These are phyloP conservation scores for Paecilomyces sp. DNA, from an alignment of 2,329 filamentous ascomycete genomes.

Conservation along the genomic window DNA sequence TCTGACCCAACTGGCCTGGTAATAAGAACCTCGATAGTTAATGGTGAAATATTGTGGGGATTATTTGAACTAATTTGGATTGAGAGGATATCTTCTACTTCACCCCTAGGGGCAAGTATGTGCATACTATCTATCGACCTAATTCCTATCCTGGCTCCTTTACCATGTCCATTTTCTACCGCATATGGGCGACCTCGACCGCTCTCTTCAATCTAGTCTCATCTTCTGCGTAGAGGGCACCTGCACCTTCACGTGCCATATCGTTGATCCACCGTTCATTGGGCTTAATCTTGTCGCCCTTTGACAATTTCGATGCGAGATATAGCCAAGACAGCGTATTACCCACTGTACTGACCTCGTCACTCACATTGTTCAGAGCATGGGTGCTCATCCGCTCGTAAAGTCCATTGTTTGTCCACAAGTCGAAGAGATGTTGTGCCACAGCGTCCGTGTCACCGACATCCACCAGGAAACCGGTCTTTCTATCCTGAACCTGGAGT, in stretches of 20 bases:
- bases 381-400: slow-evolving; percentile 61
- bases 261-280: slow-evolving; percentile 66
- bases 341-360: slow-evolving; percentile 75
- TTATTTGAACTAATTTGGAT: not conserved
- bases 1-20: not conserved
- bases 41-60: not conserved
- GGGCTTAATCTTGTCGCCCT: slow-evolving; percentile 51
- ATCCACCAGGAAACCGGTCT: slow-evolving; percentile 68
- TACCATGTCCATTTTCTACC: not conserved
- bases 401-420: slow-evolving; percentile 59
- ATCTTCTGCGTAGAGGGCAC: slow-evolving; percentile 48
- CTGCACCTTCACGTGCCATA: slow-evolving; percentile 60
- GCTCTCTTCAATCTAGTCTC: slow-evolving; percentile 52
- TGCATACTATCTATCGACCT: not conserved
- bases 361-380: slow-evolving; percentile 61
- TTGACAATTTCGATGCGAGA: slow-evolving; percentile 60
- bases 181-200: slow-evolving; percentile 19
- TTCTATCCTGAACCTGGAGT: slow-evolving; percentile 63
- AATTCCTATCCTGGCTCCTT: not conserved
- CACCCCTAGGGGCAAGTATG: not conserved
- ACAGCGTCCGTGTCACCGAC: slow-evolving; percentile 64
- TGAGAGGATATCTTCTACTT: not conserved
- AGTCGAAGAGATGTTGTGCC: slow-evolving; percentile 56
- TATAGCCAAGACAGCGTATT: slow-evolving; percentile 73
- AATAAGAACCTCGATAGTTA: not conserved